A percentile compares a stretch with the other conserved stretches of the same genome.
phyloP scores from a whole-genome alignment of 768 basidiomycete genomes.

The Termitomyces sp. region DNA sequence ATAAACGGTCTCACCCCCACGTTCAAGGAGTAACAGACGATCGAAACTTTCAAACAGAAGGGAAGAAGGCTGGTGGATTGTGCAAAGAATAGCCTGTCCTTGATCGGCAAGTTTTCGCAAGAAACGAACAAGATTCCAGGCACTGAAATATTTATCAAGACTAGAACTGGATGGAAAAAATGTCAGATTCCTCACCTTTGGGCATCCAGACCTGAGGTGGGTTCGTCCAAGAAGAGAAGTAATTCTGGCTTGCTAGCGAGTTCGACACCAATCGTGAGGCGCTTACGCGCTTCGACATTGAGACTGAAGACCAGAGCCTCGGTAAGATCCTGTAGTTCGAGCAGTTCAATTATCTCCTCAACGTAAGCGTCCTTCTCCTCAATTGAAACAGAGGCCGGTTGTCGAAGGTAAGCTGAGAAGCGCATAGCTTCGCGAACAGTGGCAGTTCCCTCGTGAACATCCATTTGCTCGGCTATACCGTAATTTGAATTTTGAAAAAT shows the following conservation, averaged over 20 bases:
- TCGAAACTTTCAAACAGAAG: conserved; percentile 87
- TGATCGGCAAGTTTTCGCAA: conserved; percentile 76
- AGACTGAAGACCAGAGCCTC: conserved; percentile 78
- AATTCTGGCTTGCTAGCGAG: conserved; percentile 83
- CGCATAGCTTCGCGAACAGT: conserved; percentile 83
- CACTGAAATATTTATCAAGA: conserved; percentile 44
- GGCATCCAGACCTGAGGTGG: conserved; percentile 40
- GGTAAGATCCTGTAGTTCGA: conserved; percentile 79
- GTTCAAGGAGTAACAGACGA: conserved; percentile 59
- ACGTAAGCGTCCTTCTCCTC: conserved; percentile 78
- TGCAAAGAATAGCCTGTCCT: conserved; percentile 88
- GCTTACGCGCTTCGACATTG: conserved; percentile 69
- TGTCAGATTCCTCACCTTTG: conserved; percentile 25
- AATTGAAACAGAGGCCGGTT: conserved; percentile 59
- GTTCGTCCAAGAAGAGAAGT: conserved; percentile 62
- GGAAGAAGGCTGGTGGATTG: conserved; percentile 85
- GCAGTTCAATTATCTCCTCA: conserved; percentile 77
- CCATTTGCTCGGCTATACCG: conserved; percentile 70
- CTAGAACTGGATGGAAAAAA: conserved; percentile 21
- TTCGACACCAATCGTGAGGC: conserved; percentile 89
- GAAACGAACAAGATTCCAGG: conserved; percentile 82
- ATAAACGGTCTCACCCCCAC: conserved; percentile 89
- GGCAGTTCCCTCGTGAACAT: conserved; percentile 75
- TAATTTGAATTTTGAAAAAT: conserved; percentile 16
- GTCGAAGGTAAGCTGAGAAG: conserved; percentile 81